Evolutionary conservation across 139 green algal genomes (phyloP).

Genomic region (Medakamo hakoo): DNA sequence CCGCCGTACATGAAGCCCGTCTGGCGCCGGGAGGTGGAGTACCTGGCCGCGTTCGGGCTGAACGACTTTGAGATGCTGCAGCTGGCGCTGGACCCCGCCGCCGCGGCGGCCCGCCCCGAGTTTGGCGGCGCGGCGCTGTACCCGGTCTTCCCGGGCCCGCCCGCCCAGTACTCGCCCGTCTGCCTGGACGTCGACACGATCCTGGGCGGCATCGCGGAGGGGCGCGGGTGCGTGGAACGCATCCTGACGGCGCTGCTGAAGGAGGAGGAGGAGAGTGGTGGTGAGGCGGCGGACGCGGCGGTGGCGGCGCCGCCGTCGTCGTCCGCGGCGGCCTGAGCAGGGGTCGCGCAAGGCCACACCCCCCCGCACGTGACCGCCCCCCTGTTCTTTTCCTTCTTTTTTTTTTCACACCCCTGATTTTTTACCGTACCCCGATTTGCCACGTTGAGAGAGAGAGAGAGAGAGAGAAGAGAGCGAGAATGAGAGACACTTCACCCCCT

Average conservation of each 20-base stretch:
- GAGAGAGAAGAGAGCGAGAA: neutral
- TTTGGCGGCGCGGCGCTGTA: conserved; percentile 25
- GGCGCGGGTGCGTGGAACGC: conserved; percentile 12
- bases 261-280: conserved; percentile 7
- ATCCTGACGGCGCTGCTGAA: conserved; percentile 9
- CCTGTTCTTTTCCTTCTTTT: too few relatives aligned
- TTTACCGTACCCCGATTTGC: neutral
- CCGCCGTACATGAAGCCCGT: conserved; percentile 37
- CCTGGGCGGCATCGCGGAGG: conserved; percentile 29
- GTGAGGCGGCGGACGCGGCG: too few relatives aligned
- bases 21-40: conserved; percentile 20
- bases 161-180: conserved; percentile 18
- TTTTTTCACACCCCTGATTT: too few relatives aligned
- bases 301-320: too few relatives aligned
- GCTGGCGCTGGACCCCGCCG: conserved; percentile 9
- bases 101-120: conserved; percentile 17
- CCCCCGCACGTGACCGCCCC: too few relatives aligned
- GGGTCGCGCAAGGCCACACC: neutral
- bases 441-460: neutral
- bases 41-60: conserved; percentile 13
- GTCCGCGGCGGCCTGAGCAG: neutral
- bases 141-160: conserved; percentile 10
- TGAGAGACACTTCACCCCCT: too few relatives aligned
- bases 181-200: conserved; percentile 34
- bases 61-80: conserved; percentile 32